phyloP scores from a whole-genome alignment of 352 stramenopile species.

The Peronospora tabacina region DNA sequence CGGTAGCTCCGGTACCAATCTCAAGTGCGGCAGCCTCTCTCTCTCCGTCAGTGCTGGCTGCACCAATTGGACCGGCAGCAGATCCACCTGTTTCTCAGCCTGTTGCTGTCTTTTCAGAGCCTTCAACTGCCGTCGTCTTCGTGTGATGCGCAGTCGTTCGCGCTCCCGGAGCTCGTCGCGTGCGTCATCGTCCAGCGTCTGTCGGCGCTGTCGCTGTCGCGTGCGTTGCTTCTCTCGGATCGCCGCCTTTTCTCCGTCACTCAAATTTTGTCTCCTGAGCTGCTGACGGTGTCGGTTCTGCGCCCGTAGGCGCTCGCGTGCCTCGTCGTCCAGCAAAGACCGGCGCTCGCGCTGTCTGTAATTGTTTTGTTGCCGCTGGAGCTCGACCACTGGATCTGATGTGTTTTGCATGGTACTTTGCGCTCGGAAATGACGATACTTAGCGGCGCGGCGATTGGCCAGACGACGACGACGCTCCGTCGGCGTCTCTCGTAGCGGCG shows the following conservation, averaged over 20 bases:
- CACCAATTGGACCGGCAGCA: neutral
- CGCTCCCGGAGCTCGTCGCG: conserved; percentile 35
- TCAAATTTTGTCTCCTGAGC: conserved; percentile 40
- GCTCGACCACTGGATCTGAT: conserved; percentile 7
- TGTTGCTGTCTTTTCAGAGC: conserved; percentile 4
- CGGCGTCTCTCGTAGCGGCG: conserved; percentile 32
- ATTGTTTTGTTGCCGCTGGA: conserved; percentile 41
- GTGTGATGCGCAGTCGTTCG: conserved; percentile 42
- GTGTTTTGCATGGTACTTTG: conserved; percentile 3
- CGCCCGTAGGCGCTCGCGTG: conserved; percentile 34
- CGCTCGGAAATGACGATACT: conserved; percentile 50
- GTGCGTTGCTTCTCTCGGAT: conserved; percentile 39
- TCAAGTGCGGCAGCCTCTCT: conserved; percentile 15
- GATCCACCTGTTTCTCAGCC: neutral
- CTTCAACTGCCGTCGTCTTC: conserved; percentile 24
- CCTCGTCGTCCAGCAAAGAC: conserved; percentile 33
- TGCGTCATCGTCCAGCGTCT: conserved; percentile 35
- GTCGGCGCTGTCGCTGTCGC: conserved; percentile 36
- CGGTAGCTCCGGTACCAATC: conserved; percentile 21
- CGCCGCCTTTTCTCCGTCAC: conserved; percentile 26
- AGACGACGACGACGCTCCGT: conserved; percentile 45
- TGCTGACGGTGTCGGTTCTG: conserved; percentile 61
- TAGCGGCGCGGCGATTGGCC: conserved; percentile 53
- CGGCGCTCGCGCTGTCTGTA: conserved; percentile 41
- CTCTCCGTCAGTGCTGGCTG: conserved; percentile 2